Percentiles rank a stretch among this genome's conserved stretches.
phyloP scores from a whole-genome alignment of 768 basidiomycete species.

The Boletellus sp. region DNA sequence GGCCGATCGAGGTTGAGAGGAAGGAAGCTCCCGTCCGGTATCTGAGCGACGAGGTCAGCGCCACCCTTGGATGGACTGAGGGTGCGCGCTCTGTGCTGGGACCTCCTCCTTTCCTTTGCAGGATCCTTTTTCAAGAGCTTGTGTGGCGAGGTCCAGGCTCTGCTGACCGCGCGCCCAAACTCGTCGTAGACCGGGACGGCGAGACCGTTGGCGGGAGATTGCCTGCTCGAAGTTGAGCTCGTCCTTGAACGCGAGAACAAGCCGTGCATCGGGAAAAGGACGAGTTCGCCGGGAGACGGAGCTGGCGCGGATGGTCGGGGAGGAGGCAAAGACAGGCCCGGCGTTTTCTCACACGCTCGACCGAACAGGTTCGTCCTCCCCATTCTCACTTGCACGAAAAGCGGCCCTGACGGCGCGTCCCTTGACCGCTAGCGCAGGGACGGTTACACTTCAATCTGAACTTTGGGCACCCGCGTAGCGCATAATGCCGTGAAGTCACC shows the following conservation, averaged over 20 bases:
- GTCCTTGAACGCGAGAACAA: constrained; percentile 70
- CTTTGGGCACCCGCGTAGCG: too few species aligned
- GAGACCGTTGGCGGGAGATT: constrained; percentile 15
- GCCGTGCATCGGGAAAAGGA: constrained; percentile 55
- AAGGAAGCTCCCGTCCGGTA: constrained; percentile 52
- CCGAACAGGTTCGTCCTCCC: too few species aligned
- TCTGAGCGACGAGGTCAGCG: constrained; percentile 35
- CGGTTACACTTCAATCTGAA: too few species aligned
- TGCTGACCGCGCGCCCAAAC: constrained; percentile 59
- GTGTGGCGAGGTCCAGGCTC: constrained; percentile 30
- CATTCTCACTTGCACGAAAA: too few species aligned
- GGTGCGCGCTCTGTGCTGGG: constrained; percentile 37
- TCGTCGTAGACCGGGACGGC: constrained; percentile 45
- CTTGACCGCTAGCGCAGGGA: too few species aligned
- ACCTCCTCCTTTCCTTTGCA: constrained; percentile 42
- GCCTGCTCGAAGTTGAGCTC: constrained; percentile 51
- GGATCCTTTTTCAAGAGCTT: constrained; percentile 46
- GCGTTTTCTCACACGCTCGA: too few species aligned
- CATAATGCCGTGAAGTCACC: too few species aligned
- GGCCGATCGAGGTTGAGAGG: constrained; percentile 51
- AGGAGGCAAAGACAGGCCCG: constrained; percentile 18
- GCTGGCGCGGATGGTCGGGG: constrained; percentile 5
- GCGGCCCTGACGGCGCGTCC: too few species aligned
- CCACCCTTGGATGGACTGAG: constrained; percentile 35
- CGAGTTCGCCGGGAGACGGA: background rate